These are phyloP conservation scores for Fusarium armeniacum DNA, from an alignment of 2,329 filamentous ascomycete species.

Conservation along the genomic window DNA sequence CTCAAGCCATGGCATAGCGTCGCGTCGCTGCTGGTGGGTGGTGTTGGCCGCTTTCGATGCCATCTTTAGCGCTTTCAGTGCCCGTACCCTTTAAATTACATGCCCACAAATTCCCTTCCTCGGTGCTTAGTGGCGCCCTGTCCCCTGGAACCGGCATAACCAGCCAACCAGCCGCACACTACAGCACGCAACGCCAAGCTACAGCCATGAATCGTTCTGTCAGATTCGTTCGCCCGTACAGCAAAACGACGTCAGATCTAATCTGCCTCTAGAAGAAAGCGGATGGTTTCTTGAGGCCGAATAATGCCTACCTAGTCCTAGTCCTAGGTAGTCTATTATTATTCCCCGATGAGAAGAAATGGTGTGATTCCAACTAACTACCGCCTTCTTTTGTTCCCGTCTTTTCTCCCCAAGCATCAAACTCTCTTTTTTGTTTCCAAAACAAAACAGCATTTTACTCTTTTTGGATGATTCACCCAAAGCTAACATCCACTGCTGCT, in stretches of 20 bases:
- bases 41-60: conserved; percentile 30
- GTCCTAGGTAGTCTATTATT: conserved; percentile 22
- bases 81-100: conserved; percentile 44
- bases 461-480: conserved; percentile 2
- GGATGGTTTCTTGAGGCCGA: conserved; percentile 42
- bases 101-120: conserved; percentile 49
- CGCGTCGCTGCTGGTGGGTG: not conserved
- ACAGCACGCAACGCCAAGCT: conserved; percentile 24
- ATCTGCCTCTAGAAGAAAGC: conserved; percentile 27
- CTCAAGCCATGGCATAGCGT: not conserved
- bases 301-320: conserved; percentile 44
- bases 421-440: conserved; percentile 14
- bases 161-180: conserved; percentile 17
- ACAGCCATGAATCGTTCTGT: conserved; percentile 38
- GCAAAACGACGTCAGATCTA: conserved; percentile 43
- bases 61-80: conserved; percentile 25
- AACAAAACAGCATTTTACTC: conserved; percentile 8
- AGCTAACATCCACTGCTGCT: conserved; percentile 29
- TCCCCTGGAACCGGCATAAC: conserved; percentile 10
- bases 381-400: not conserved
- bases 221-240: conserved; percentile 1
- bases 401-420: conserved; percentile 2
- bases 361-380: conserved; percentile 27
- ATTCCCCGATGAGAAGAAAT: conserved; percentile 15
- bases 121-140: conserved; percentile 42